These are phyloP conservation scores for Lachancea quebecensis DNA, from an alignment of 805 yeast genomes.

Conservation along the genomic window DNA sequence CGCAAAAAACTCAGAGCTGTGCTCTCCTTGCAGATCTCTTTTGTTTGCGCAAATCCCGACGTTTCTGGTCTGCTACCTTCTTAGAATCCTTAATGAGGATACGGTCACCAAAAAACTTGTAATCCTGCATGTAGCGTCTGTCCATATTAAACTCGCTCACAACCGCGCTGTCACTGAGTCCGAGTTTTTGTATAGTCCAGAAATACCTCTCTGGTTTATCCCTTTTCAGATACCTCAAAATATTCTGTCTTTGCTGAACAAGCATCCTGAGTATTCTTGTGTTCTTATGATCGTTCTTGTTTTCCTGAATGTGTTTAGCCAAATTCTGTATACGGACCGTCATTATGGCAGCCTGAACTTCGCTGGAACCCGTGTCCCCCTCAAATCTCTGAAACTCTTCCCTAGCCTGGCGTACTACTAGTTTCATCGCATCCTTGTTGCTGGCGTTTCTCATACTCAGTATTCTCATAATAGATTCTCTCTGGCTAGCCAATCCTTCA, in stretches of 20 bases:
- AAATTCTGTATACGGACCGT: conserved; percentile 74
- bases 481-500: conserved; percentile 48
- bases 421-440: conserved; percentile 47
- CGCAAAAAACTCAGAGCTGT: not conserved
- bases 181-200: conserved; percentile 81
- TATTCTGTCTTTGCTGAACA: conserved; percentile 84
- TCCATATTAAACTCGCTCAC: conserved; percentile 77
- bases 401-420: conserved; percentile 59
- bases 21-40: conserved; percentile 26
- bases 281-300: conserved; percentile 66
- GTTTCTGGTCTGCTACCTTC: conserved; percentile 40
- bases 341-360: conserved; percentile 89
- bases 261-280: conserved; percentile 68
- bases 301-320: conserved; percentile 62
- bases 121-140: conserved; percentile 70
- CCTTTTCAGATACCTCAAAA: conserved; percentile 73
- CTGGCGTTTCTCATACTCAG: conserved; percentile 67
- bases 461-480: conserved; percentile 64
- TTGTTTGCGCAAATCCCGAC: conserved; percentile 42
- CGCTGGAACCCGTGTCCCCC: conserved; percentile 93
- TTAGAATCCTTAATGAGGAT: conserved; percentile 51
- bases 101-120: conserved; percentile 66
- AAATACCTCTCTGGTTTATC: conserved; percentile 76
- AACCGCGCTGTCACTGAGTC: conserved; percentile 74
- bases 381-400: conserved; percentile 74